phyloP scores from a whole-genome alignment of 1,284 basidiomycete genomes.

The Leucoagaricus sp. region DNA sequence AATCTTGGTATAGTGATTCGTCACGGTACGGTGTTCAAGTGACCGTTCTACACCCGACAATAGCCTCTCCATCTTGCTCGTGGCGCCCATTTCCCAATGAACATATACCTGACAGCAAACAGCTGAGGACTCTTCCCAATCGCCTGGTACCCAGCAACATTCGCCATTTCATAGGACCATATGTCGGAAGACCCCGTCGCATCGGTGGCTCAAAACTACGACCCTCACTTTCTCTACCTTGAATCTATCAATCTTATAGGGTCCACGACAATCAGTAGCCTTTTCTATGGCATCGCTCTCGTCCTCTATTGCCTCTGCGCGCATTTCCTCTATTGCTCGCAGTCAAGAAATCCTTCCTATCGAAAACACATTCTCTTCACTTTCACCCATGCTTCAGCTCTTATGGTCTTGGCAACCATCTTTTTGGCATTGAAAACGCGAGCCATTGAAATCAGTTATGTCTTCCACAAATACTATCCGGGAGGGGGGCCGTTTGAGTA shows the following conservation, averaged over 20 bases:
- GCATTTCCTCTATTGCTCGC: neutral
- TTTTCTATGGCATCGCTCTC: neutral
- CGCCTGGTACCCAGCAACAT: no score
- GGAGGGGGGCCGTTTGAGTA: neutral
- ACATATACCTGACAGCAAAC: no score
- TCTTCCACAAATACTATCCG: neutral
- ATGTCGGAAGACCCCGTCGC: no score
- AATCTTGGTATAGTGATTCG: no score
- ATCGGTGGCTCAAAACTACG: no score
- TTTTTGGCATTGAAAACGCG: neutral
- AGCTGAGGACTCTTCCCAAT: no score
- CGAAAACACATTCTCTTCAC: neutral
- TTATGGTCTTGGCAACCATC: neutral
- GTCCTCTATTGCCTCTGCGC: neutral
- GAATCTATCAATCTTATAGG: neutral
- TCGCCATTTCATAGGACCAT: no score
- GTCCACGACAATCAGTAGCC: neutral
- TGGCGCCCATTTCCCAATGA: no score
- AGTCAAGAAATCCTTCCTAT: neutral
- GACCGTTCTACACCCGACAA: no score
- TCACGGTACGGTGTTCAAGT: no score
- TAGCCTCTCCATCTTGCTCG: no score
- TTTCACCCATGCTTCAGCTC: neutral
- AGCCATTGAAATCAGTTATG: neutral
- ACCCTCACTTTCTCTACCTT: no score